Evolutionary conservation across 768 basidiomycete species (phyloP), one percentile per base, ranked within the genome.

Genomic region (Hortiboletus flavorubellus): DNA sequence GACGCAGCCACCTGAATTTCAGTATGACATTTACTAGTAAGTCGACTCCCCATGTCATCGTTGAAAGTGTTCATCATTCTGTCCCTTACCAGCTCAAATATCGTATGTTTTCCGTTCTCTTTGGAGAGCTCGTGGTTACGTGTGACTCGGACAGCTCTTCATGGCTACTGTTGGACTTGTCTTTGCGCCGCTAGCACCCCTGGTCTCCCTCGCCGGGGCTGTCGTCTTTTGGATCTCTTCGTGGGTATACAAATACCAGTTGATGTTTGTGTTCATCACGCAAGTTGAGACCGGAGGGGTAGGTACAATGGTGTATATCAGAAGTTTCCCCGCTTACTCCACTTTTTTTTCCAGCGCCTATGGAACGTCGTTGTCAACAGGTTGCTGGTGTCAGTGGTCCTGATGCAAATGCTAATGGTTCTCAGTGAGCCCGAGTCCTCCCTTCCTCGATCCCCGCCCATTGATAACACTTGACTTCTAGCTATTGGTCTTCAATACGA

Each of bases 321-420:
- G 40, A 16, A 55, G 15, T 44, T 10, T 41, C 5, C 46, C 46
- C 15, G 30, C 44, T 37, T 44, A 50, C 30, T 12, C 4, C 29
- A 26, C 29, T 11, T 33, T 50, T 58, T 58, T 31, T 49, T 29
- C 6, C 62, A 93, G 91, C 88, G 92, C 18, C 75, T 96, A 61
- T 97, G 93, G 93, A 97, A 97, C 65, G 84, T 92, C n/a, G 80
- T 91, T 44, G 78, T 92, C 72, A 99, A 99, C 70, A 85, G 97
- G 50, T 74, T 98, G 23, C 73, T 98, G 14, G 76, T 84, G 54
- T 86, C 83, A 34, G 80, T 89, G 6, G 68, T 95, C 26, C 72
- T 97, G 62, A 98, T 98, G 95, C 94, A 98, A 64, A 61, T 81
- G 40, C 72, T 93, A 46, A 88, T 93, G 87, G 72, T 87, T 44